These are phyloP conservation scores for Thraustochytrium striatum DNA, from an alignment of 352 stramenopile genomes.

Conservation along the genomic window DNA sequence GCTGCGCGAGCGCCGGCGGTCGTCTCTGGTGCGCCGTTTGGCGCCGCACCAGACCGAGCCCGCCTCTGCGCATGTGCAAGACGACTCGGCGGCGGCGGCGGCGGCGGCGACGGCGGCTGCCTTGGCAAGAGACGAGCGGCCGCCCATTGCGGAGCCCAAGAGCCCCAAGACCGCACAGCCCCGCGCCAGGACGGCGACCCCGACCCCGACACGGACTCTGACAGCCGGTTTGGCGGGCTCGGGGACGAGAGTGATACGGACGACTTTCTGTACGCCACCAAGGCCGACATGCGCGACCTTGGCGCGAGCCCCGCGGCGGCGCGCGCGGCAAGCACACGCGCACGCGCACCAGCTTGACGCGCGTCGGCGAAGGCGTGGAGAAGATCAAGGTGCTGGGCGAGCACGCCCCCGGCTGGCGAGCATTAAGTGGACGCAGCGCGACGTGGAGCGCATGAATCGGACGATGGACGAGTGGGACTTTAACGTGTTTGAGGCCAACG, in stretches of 20 bases:
- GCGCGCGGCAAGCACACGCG: not conserved
- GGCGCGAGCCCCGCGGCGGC: not conserved
- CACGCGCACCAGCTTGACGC: not conserved
- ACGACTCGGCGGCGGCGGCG: too few relatives aligned
- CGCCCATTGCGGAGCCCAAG: too few relatives aligned
- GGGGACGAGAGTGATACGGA: not conserved
- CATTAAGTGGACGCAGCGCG: constrained; percentile 1
- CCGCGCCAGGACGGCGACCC: not conserved
- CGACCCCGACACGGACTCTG: not conserved
- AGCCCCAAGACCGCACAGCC: too few relatives aligned
- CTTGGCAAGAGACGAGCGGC: too few relatives aligned
- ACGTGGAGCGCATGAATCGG: constrained; percentile 20
- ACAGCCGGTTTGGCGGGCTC: not conserved
- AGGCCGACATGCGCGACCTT: not conserved
- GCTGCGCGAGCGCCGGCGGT: too few relatives aligned
- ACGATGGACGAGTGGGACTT: constrained; percentile 30
- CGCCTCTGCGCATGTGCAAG: too few relatives aligned
- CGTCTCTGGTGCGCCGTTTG: too few relatives aligned
- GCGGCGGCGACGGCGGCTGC: too few relatives aligned
- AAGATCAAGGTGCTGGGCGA: not conserved
- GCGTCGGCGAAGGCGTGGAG: not conserved
- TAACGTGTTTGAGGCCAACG: constrained; percentile 36
- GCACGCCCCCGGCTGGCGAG: not conserved
- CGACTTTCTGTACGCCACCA: not conserved
- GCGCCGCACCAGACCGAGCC: too few relatives aligned